These are phyloP conservation scores for Paraphaeosphaeria sporulosa DNA, from an alignment of 2,329 filamentous ascomycete species.

Conservation along the genomic window DNA sequence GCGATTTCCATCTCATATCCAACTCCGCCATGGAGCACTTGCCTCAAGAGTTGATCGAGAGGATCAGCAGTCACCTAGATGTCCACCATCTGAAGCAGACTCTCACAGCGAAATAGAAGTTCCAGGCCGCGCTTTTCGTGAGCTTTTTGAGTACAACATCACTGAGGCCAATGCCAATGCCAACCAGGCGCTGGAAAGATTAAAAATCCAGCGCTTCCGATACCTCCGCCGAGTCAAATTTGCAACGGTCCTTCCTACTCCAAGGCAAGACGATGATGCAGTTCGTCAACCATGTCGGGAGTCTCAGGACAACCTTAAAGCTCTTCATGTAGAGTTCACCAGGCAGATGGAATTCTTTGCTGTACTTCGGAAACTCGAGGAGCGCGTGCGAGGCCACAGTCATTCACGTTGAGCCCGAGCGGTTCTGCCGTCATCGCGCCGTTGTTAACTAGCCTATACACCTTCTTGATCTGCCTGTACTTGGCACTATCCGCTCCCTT, in stretches of 20 bases:
- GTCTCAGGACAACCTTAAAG: slow-evolving; percentile 1
- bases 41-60: slow-evolving; percentile 11
- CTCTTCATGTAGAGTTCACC: slow-evolving; percentile 2
- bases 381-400: not conserved
- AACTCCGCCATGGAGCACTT: slow-evolving; percentile 8
- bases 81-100: not conserved
- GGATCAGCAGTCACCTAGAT: slow-evolving; percentile 3
- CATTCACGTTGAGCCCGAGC: not conserved
- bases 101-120: slow-evolving; percentile 4
- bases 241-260: not conserved
- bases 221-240: slow-evolving; percentile 10
- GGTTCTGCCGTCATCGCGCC: slow-evolving; percentile 5
- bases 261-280: not conserved
- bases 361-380: slow-evolving; percentile 1
- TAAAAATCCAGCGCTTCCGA: not conserved
- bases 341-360: slow-evolving; percentile 5
- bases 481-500: slow-evolving; percentile 9
- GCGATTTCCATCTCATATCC: not conserved
- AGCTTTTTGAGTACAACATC: not conserved
- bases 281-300: not conserved
- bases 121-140: not conserved
- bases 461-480: slow-evolving; percentile 5
- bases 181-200: not conserved
- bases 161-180: not conserved
- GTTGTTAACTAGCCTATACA: slow-evolving; percentile 13